phyloP scores from a whole-genome alignment of 2,329 filamentous ascomycete species.

The Raffaelea deltoideospora region DNA sequence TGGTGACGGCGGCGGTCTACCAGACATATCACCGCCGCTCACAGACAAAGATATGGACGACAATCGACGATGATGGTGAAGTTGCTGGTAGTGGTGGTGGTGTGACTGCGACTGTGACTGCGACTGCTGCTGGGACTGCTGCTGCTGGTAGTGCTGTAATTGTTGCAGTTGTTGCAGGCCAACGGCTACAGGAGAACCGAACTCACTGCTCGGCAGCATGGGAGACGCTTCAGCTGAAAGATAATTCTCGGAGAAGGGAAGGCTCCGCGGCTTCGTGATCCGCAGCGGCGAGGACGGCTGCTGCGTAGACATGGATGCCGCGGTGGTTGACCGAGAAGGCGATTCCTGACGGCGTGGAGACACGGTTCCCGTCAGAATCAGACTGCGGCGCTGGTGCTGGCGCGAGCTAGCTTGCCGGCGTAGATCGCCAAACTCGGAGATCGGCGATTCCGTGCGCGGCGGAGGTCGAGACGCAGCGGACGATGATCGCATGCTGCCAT shows the following conservation, averaged over 20 bases:
- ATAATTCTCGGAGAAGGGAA: slow-evolving; percentile 47
- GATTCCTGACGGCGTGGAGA: slow-evolving; percentile 81
- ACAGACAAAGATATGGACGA: slow-evolving; percentile 58
- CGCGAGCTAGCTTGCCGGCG: slow-evolving; percentile 62
- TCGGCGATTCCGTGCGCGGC: slow-evolving; percentile 72
- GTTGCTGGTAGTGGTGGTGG: slow-evolving; percentile 14
- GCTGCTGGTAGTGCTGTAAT: slow-evolving; percentile 29
- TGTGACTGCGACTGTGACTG: slow-evolving; percentile 57
- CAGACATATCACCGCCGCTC: slow-evolving; percentile 33
- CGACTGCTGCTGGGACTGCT: slow-evolving; percentile 22
- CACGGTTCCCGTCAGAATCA: slow-evolving; percentile 64
- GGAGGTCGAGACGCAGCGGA: slow-evolving; percentile 55
- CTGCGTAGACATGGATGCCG: no score
- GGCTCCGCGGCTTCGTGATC: slow-evolving; percentile 62
- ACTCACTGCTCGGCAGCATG: slow-evolving; percentile 68
- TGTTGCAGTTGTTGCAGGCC: no score
- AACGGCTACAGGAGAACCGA: slow-evolving; percentile 65
- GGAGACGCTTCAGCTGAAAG: slow-evolving; percentile 83
- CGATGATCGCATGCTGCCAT: slow-evolving; percentile 71
- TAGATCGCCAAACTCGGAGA: slow-evolving; percentile 68
- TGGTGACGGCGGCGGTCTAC: slow-evolving; percentile 65
- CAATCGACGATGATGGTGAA: slow-evolving; percentile 65
- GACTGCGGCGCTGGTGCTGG: slow-evolving; percentile 73
- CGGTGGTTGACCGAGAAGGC: slow-evolving; percentile 59
- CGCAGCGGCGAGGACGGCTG: slow-evolving; percentile 76